These are phyloP conservation scores for Pyricularia sp. DNA, from an alignment of 2,329 filamentous ascomycete species.

Conservation along the genomic window DNA sequence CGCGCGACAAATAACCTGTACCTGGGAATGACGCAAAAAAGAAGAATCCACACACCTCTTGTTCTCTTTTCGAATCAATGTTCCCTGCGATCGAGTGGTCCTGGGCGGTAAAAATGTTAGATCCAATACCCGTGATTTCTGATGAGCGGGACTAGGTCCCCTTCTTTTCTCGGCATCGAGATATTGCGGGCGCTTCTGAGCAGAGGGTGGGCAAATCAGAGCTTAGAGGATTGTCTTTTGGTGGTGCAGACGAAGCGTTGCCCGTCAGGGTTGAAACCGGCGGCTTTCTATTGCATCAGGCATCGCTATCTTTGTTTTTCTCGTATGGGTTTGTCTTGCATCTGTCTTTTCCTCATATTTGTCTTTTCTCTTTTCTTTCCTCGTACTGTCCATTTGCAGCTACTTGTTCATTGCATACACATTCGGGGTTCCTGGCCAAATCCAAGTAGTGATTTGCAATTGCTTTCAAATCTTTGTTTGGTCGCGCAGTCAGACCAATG, in stretches of 20 bases:
- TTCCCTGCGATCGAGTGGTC: background rate
- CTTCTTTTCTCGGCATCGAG: background rate
- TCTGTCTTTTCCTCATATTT: background rate
- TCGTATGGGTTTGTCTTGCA: background rate
- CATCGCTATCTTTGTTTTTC: background rate
- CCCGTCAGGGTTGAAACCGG: background rate
- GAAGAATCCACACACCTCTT: background rate
- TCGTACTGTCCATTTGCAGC: background rate
- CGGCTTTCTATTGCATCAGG: background rate
- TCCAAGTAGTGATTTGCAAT: background rate
- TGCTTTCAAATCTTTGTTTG: background rate
- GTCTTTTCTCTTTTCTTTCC: background rate
- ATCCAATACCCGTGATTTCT: background rate
- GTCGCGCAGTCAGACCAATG: background rate
- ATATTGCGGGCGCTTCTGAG: background rate
- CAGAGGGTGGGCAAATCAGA: background rate
- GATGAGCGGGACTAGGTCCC: background rate
- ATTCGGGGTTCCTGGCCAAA: background rate
- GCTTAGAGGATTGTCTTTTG: background rate
- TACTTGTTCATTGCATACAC: background rate
- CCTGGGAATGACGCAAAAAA: background rate
- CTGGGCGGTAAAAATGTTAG: background rate
- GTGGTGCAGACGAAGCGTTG: background rate
- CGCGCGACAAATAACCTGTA: background rate
- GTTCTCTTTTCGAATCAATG: background rate